Evolutionary conservation across 1,139 yeast genomes (phyloP), one percentile per base, ranked within the genome.

Genomic region (Magnusiomyces starmeri): DNA sequence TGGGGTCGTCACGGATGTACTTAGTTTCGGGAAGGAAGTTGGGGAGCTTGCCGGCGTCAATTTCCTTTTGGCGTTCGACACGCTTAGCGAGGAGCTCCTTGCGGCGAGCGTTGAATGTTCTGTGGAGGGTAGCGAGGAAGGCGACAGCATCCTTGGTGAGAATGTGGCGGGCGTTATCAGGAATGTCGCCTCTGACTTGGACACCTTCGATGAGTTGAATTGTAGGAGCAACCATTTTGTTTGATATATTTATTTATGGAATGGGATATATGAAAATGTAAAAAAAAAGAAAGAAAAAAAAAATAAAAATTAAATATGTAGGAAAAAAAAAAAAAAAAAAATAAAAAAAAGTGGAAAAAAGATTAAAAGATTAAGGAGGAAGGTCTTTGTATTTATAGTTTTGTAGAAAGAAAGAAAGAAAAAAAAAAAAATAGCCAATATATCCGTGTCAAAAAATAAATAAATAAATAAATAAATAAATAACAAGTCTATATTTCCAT

Each of bases 21-120:
- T 73, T 72, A 39, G 94, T 85, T 66, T 83, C 88, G 24, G 87
- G 85, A 55, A 83, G 71, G 69, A 83, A 83, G 64, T 82, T 81
- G 49, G 88, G 88, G 59, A 82, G 73, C 59, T 73, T 71, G 51
- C 92, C 90, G 42, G 72, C 72, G 61, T 83, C 89, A 65, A 86
- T 75, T 58, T 72, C 75, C 54, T 69, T 67, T 68, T 83, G 90
- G 57, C 78, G 79, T 46, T 69, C 70, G 57, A 76, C 75, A 65
- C 92, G 77, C 65, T 77, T 77, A 49, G 75, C 75, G 59, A 84
- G 75, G 60, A 84, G 76, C 58, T 74, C 73, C 63, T 76, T 72
- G 69, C 92, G 79, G 50, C 75, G 76, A 51, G 71, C 72, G 61
- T 82, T 77, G 74, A 83, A 84, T 54, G 80, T 73, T 62, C 89